These are phyloP conservation scores for Aspergillus neoniger DNA, from an alignment of 2,329 filamentous ascomycete genomes.

Conservation along the genomic window DNA sequence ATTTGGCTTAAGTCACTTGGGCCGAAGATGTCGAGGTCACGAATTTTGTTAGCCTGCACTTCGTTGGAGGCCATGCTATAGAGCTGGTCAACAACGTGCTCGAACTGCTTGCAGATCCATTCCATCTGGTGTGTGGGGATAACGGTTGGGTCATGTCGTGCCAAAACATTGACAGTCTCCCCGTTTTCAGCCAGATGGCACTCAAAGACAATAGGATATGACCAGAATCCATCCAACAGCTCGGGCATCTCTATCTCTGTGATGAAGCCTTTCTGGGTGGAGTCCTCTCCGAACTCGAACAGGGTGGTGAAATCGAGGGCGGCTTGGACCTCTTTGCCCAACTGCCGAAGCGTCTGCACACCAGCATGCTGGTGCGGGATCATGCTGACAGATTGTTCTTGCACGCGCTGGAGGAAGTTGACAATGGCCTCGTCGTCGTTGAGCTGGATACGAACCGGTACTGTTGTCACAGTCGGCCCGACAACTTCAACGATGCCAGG, in stretches of 20 bases:
- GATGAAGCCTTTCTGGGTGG: neutral
- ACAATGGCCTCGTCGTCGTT: slow-evolving; percentile 24
- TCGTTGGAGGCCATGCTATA: neutral
- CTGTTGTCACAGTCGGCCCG: slow-evolving; percentile 15
- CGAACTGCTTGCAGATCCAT: neutral
- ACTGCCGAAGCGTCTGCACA: neutral
- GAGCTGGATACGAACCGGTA: slow-evolving; percentile 13
- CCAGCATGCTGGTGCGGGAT: slow-evolving; percentile 59
- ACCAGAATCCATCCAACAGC: neutral
- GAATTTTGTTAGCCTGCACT: neutral
- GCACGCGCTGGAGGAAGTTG: slow-evolving; percentile 56
- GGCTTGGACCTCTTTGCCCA: neutral
- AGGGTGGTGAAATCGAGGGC: neutral
- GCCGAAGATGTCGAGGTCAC: neutral
- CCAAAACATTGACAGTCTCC: neutral
- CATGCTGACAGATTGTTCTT: slow-evolving; percentile 53
- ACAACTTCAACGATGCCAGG: slow-evolving; percentile 8
- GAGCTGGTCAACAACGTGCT: neutral
- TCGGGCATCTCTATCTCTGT: neutral
- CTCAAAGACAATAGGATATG: neutral
- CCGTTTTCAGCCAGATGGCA: neutral
- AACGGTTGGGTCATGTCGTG: neutral
- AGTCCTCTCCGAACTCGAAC: neutral
- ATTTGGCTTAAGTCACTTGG: neutral
- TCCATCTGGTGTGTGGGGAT: neutral